These are phyloP conservation scores for Aristolochia fimbriata DNA, from an alignment of 164 flowering plant genomes.

Conservation along the genomic window DNA sequence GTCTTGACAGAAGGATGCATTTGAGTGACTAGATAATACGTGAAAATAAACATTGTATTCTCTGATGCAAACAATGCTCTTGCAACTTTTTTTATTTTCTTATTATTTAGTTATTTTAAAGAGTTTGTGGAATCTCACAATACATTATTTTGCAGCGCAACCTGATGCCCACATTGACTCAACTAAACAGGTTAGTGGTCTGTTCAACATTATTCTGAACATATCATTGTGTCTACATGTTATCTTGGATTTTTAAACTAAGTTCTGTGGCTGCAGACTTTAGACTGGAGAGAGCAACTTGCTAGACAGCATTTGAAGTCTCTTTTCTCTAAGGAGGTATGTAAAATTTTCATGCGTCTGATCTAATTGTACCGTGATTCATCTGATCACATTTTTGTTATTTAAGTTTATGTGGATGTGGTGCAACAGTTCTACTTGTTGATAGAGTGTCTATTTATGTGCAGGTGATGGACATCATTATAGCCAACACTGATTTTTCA, in stretches of 20 bases:
- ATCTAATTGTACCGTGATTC: background rate
- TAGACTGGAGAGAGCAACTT: conserved; percentile 66
- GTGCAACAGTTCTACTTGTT: background rate
- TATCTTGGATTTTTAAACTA: background rate
- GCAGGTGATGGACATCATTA: conserved; percentile 65
- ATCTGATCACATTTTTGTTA: background rate
- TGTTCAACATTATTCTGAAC: too few relatives aligned
- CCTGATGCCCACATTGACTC: too few relatives aligned
- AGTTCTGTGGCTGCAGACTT: conserved; percentile 31
- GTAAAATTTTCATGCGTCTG: conserved; percentile 3
- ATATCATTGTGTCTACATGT: background rate
- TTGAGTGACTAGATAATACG: too few relatives aligned
- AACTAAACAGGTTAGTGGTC: conserved; percentile 30
- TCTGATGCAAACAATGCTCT: too few relatives aligned
- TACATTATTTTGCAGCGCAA: too few relatives aligned
- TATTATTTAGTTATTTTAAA: too few relatives aligned
- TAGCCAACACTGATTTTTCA: conserved; percentile 48
- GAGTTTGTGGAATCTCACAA: too few relatives aligned
- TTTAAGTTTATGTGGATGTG: background rate
- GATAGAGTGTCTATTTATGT: background rate
- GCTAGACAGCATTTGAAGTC: conserved; percentile 55
- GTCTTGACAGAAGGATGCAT: too few relatives aligned
- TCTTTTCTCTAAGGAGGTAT: conserved; percentile 73
- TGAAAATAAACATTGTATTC: too few relatives aligned
- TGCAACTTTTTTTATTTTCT: too few relatives aligned